Base-by-base conservation (phyloP, 129 eudicot species). In the Scalesia atractyloides region DNA sequence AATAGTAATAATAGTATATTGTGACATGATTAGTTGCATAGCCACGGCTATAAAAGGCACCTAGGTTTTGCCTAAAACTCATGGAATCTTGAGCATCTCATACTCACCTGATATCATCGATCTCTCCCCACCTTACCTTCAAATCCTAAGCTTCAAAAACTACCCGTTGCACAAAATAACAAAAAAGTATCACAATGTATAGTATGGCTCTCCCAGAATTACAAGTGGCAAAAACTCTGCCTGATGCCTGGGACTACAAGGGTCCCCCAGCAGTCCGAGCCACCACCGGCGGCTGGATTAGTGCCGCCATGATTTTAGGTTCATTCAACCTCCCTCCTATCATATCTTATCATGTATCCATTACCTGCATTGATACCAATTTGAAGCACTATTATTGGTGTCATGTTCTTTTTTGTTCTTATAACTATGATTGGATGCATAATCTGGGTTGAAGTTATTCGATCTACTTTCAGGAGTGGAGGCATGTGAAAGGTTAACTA, bases 221-320 rank as follows among this genome's bases (percentile, higher is more conserved):
- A 17, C 79, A 80, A 19, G 82, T 71, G 5, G 89, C 79, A 49
- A 80, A 86, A 67, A 84, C 87, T 43, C 82, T 91, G 72, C 82
- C 67, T 7, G 96, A 91, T 84, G 97, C 96, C 66, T 88, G 91
- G 90, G 96, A 91, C 80, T 86, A 80, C 84, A 81, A 84, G 66
- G 96, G 97, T 58, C 83, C 81, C 49, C 96, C 84, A 14, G 88
- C 96, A 57, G 61, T 43, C 74, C 80, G 82, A 9, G 78, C 89
- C 88, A 66, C 86, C 81, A 73, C 97, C 72, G 97, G 97, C 16
- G 96, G 97, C 54, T 91, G 97, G 97, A 26, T 80, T 34, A 77
- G 83, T 54, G 88, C 96, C 59, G 89, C 97, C 86, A 88, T 84
- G 92, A 91, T 91, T 66, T 76, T 91, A 77, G 97, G 97, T 91